Evolutionary conservation across 768 basidiomycete species (phyloP), one percentile per base, ranked within the genome.

Genomic region (Cyclocybe cylindracea): DNA sequence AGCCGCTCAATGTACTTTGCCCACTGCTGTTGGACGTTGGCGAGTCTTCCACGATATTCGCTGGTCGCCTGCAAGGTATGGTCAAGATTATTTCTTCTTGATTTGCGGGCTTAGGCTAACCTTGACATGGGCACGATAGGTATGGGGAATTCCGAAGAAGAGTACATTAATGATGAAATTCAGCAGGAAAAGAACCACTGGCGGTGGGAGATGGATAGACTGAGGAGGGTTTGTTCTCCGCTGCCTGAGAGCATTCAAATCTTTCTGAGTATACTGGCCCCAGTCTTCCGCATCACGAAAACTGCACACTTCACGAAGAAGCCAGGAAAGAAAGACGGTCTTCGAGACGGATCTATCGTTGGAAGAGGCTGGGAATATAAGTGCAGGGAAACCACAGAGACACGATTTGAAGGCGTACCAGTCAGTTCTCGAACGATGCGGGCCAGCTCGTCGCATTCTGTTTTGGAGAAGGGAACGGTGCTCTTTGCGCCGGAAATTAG

Each of bases 111-210:
- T 35, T 14, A 43, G 31, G 43, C 53, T 13, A 46, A 70, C 73
- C 61, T 73, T 76, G 14, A 82, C 69, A 56, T 82, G 79, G 6
- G 68, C 70, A 39, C 79, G 66, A 57, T 82, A 84, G 16, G 76
- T 76, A 50, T 73, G 65, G 4, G 80, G 80, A 43, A 84, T 80
- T 1, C 78, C 77, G 60, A 83, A 83, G 55, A 78, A 82, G 2
- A 77, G 51, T 11, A 71, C 49, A 36, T 72, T 72, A 36, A 79
- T 74, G 35, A 78, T 37, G 24, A 78, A 55, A 44, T 67, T 64
- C 9, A 77, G 47, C 2, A 74, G 40, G 0, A 69, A 55, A 4
- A 66, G 62, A 7, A 69, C 46, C n/a, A 65, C 35, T 14, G 55
- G 54, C 16, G 62, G 58, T 24, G 66, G 66, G 8, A 53, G 61